Evolutionary conservation across 2,329 filamentous ascomycete genomes (phyloP).

Genomic region (Aphanoascus verrucosus): DNA sequence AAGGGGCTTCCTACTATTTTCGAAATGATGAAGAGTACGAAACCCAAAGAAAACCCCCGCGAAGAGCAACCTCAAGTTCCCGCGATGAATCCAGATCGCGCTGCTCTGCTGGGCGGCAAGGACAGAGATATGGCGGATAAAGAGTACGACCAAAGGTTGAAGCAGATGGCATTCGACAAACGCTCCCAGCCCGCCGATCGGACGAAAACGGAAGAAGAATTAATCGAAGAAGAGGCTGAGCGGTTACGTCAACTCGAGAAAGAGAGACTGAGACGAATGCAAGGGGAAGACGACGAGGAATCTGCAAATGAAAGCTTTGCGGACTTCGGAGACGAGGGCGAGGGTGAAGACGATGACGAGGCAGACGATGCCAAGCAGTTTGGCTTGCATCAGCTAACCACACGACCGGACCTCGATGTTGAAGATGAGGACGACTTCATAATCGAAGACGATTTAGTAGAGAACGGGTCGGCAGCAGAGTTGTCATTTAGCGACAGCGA

Average conservation of each 20-base stretch:
- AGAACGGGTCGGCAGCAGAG: constrained; percentile 56
- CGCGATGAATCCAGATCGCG: constrained; percentile 53
- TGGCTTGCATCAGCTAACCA: constrained; percentile 46
- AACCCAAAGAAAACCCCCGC: constrained; percentile 43
- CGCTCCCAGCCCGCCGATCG: constrained; percentile 75
- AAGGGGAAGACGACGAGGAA: constrained; percentile 58
- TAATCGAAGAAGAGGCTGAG: constrained; percentile 63
- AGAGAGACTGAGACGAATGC: constrained; percentile 75
- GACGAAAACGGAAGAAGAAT: constrained; percentile 86
- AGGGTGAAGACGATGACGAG: constrained; percentile 34
- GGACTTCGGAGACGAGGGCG: constrained; percentile 36
- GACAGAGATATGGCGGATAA: constrained; percentile 63
- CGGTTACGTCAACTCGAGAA: constrained; percentile 71
- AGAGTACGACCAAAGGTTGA: constrained; percentile 76
- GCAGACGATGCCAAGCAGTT: constrained; percentile 51
- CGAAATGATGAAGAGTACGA: constrained; percentile 53
- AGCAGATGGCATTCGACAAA: constrained; percentile 71
- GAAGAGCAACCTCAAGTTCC: constrained; percentile 35
- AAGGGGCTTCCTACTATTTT: constrained; percentile 70
- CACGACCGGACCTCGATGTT: constrained; percentile 49
- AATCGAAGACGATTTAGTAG: constrained; percentile 78
- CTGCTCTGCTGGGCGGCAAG: constrained; percentile 48
- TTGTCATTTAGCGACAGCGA: constrained; percentile 33
- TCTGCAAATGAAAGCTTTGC: constrained; percentile 32
- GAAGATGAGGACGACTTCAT: constrained; percentile 93